Conservation (phyloP, 805 yeast genomes). For the Clavispora vitiphila region DNA sequence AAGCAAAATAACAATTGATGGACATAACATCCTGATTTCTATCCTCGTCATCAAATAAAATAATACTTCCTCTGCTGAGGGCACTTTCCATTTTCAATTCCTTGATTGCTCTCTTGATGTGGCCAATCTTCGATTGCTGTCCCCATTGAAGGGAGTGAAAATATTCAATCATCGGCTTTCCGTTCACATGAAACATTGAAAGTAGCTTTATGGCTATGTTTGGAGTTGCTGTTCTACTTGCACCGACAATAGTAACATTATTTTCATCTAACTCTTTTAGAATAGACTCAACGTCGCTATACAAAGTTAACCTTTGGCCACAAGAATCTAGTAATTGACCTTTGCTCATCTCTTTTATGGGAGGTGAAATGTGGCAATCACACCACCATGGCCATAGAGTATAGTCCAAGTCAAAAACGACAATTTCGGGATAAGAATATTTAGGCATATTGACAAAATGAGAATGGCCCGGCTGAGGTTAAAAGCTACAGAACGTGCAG, state of each 20-base stretch:
- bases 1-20: conserved; percentile 66
- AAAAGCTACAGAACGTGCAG: no score
- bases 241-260: conserved; percentile 54
- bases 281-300: conserved; percentile 63
- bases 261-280: conserved; percentile 46
- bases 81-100: conserved; percentile 45
- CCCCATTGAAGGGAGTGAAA: conserved; percentile 71
- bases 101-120: conserved; percentile 46
- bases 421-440: conserved; percentile 34
- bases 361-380: conserved; percentile 64
- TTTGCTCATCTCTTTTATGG: conserved; percentile 25
- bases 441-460: background rate
- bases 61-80: conserved; percentile 35
- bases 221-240: conserved; percentile 78
- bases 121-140: conserved; percentile 53
- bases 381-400: conserved; percentile 86
- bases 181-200: conserved; percentile 46
- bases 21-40: conserved; percentile 72
- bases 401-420: conserved; percentile 72
- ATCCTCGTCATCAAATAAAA: conserved; percentile 72
- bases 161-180: conserved; percentile 44
- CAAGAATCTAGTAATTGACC: conserved; percentile 44
- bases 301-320: conserved; percentile 55
- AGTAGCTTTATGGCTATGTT: conserved; percentile 66
- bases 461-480: no score